phyloP scores from a whole-genome alignment of 148 eudicot species.

The Rhododendron griersonianum region DNA sequence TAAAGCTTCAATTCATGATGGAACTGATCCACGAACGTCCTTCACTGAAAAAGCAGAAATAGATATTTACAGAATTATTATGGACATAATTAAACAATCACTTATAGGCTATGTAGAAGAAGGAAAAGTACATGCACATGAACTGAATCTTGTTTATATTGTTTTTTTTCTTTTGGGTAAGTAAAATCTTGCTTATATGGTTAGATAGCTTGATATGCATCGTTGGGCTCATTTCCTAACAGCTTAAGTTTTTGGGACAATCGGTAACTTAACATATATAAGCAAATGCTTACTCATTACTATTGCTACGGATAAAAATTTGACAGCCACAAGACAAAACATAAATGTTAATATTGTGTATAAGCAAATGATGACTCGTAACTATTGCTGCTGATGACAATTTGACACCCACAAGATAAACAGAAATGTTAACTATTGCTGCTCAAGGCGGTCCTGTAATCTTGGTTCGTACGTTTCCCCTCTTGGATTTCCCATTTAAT shows the following conservation, averaged over 20 bases:
- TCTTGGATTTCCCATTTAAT: background rate
- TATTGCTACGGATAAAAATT: too few species aligned
- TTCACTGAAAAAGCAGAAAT: background rate
- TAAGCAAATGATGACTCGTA: background rate
- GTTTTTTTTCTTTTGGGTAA: too few species aligned
- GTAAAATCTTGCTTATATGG: too few species aligned
- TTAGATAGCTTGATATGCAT: too few species aligned
- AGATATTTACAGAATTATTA: background rate
- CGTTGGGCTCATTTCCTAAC: too few species aligned
- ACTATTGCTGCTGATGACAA: background rate
- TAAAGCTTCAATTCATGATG: slow-evolving; percentile 2
- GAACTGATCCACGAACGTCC: slow-evolving; percentile 12
- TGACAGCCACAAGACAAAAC: too few species aligned
- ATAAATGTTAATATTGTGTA: background rate
- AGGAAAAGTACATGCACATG: background rate
- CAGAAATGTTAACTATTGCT: background rate
- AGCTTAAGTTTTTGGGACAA: too few species aligned
- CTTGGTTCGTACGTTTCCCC: background rate
- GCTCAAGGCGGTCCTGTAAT: background rate
- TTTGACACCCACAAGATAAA: background rate
- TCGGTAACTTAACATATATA: too few species aligned
- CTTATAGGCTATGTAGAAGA: too few species aligned
- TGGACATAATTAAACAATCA: background rate
- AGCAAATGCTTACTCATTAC: too few species aligned
- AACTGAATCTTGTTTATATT: background rate